Evolutionary conservation across 2,329 filamentous ascomycete species (phyloP).

Genomic region (Trichoderma sp.): DNA sequence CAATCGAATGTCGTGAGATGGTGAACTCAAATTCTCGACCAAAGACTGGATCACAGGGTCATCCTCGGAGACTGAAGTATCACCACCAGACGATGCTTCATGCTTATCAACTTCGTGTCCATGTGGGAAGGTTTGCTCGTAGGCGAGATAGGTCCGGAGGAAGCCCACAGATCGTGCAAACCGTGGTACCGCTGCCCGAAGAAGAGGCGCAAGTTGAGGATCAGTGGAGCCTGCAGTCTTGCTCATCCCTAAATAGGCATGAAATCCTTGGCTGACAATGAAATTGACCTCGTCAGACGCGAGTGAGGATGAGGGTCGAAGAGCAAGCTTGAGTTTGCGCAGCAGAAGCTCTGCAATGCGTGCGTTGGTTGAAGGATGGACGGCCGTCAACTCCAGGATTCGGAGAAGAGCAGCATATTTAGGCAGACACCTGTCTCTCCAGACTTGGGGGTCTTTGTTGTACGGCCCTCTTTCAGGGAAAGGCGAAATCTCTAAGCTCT

Average conservation of each 20-base stretch:
- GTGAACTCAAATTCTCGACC: conserved; percentile 71
- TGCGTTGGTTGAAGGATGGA: conserved; percentile 67
- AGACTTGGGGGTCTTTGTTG: conserved; percentile 61
- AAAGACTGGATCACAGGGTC: conserved; percentile 65
- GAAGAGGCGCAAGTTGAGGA: conserved; percentile 60
- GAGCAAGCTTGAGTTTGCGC: conserved; percentile 64
- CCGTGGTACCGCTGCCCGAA: conserved; percentile 65
- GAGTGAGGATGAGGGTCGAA: conserved; percentile 60
- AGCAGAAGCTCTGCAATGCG: conserved; percentile 67
- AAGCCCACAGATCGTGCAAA: conserved; percentile 69
- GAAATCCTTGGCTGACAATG: conserved; percentile 73
- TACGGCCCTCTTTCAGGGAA: conserved; percentile 65
- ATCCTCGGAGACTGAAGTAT: conserved; percentile 48
- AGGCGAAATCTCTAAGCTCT: conserved; percentile 62
- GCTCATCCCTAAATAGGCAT: conserved; percentile 68
- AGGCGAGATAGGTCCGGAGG: conserved; percentile 61
- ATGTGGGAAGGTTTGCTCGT: conserved; percentile 44
- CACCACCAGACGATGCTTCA: conserved; percentile 42
- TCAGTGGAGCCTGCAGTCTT: conserved; percentile 60
- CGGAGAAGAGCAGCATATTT: conserved; percentile 68
- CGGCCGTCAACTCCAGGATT: conserved; percentile 60
- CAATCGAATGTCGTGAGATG: conserved; percentile 73
- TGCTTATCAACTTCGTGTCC: conserved; percentile 27
- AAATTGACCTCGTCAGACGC: conserved; percentile 68
- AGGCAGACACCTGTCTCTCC: conserved; percentile 64